A percentile compares a stretch with the other conserved stretches of the same genome.
Conservation (phyloP, 148 eudicot genomes). For the Rhododendron henanense region DNA sequence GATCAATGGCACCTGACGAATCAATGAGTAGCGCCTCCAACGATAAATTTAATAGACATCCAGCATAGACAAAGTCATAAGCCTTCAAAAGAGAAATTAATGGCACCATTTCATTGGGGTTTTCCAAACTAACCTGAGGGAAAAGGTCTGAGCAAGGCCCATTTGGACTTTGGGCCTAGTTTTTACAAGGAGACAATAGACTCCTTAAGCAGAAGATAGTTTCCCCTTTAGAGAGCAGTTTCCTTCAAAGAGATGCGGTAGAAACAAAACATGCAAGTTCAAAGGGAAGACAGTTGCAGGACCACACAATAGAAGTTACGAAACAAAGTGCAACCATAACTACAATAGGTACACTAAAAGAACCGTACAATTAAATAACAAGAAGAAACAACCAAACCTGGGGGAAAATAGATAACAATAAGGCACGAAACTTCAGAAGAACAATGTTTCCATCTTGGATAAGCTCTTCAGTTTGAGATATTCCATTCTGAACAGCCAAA, state of each 20-base stretch:
- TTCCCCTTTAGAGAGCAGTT: background rate
- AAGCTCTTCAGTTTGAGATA: conserved; percentile 79
- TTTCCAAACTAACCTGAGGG: background rate
- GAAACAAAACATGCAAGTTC: background rate
- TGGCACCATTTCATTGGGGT: background rate
- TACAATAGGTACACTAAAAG: background rate
- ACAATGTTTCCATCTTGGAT: conserved; percentile 77
- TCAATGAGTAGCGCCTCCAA: background rate
- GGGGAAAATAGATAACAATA: conserved; percentile 75
- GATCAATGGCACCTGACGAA: background rate
- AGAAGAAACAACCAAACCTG: conserved; percentile 43
- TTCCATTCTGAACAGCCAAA: conserved; percentile 83
- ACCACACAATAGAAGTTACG: background rate
- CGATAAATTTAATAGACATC: background rate
- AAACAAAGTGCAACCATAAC: background rate
- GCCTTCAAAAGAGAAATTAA: background rate
- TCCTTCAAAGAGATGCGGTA: background rate
- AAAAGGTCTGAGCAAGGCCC: background rate
- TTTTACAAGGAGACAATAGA: background rate
- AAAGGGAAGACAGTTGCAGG: background rate
- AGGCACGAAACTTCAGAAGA: conserved; percentile 76
- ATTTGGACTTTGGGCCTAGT: background rate
- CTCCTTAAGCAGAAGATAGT: background rate
- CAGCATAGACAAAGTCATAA: background rate
- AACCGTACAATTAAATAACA: background rate